Evolutionary conservation across 257 asterid species (phyloP), one percentile per base, ranked within the genome.

Genomic region (Forsythia suspensa): DNA sequence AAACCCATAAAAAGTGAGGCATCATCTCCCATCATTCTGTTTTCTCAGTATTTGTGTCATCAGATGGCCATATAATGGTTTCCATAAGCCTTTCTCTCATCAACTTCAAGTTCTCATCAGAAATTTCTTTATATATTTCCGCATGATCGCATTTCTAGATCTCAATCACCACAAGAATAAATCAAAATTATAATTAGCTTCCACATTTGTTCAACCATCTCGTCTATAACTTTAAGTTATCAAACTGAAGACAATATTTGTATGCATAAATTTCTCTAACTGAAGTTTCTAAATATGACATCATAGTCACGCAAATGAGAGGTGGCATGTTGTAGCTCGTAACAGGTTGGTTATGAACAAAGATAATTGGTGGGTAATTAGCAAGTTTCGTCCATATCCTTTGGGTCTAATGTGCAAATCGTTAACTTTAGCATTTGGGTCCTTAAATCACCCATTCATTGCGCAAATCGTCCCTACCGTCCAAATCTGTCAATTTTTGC

Each of bases 61-160:
- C 93, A 4, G 89, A 84, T 61, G 91, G 91, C 93, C 92, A 90
- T 70, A 81, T 77, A 75, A 89, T 74, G 57, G 94, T 92, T 59
- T 92, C 93, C 80, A 81, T 10, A 40, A 90, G 90, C 84, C 91
- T 83, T 67, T 92, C 97, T 73, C 92, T 84, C 97, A 90, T 89
- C 85, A 88, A 34, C 83, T 85, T 88, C 86, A 89, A 80, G 81
- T 89, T 89, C 83, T 92, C 84, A 42, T 89, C 92, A n/a, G 88
- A 86, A 42, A 86, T 90, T 59, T 85, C 82, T 24, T 89, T 78
- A 79, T 91, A 88, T 46, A 91, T 87, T 77, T 87, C 87, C 15
- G 86, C 86, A 80, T 83, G 92, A 79, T 92, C 86, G 70, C 94
- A 90, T 80, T 70, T 88, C 97, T 91, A 81, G 71, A 79, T 67